Conservation (phyloP, 306 rosid genomes). For the Lathyrus oleraceus region DNA sequence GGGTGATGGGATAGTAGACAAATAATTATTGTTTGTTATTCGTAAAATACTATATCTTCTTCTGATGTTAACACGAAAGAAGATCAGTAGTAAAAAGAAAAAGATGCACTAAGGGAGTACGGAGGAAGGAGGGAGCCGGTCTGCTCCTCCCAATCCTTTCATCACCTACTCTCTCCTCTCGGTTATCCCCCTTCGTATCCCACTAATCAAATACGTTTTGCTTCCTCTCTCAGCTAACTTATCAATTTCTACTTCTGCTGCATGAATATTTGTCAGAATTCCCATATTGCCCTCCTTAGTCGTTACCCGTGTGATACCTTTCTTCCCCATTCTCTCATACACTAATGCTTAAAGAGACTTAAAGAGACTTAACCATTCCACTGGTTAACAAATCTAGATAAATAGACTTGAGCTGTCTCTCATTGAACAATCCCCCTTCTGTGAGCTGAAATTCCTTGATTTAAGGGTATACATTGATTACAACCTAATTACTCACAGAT, state of each 20-base stretch:
- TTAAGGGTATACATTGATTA: neutral
- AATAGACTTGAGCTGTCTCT: neutral
- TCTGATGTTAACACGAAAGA: neutral
- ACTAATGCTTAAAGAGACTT: too few species aligned
- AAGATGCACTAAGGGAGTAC: conserved; percentile 4
- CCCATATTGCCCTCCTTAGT: neutral
- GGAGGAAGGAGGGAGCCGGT: neutral
- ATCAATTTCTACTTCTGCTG: neutral
- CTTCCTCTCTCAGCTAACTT: neutral
- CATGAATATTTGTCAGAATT: conserved; percentile 11
- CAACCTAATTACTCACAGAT: conserved; percentile 9
- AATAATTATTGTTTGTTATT: conserved; percentile 9
- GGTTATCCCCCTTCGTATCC: neutral
- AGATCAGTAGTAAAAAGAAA: conserved; percentile 14
- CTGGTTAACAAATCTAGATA: conserved; percentile 2
- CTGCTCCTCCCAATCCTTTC: conserved; percentile 14
- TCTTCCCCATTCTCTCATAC: too few species aligned
- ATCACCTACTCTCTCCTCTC: conserved; percentile 12
- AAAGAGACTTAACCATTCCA: neutral
- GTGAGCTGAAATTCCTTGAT: neutral
- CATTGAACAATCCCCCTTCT: conserved; percentile 1
- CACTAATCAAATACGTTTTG: neutral
- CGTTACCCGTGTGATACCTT: too few species aligned
- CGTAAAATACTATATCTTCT: conserved; percentile 4
- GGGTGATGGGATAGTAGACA: neutral